These are phyloP conservation scores for Leptoxyphium fumago DNA, from an alignment of 2,329 filamentous ascomycete species.

Conservation along the genomic window DNA sequence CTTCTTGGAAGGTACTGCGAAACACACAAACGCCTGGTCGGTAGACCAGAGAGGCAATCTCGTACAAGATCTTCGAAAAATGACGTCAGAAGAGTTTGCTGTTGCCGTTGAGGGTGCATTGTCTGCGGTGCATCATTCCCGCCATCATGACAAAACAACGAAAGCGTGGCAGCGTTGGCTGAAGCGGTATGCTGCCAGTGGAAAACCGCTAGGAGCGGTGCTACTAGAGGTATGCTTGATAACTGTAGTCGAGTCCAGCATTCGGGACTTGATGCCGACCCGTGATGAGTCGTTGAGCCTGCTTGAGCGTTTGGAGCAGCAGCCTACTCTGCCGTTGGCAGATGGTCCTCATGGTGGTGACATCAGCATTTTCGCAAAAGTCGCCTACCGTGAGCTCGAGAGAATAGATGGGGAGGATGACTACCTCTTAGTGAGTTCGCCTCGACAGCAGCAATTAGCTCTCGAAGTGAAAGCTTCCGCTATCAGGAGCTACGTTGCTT, in stretches of 20 bases:
- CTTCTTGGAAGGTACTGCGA: conserved; percentile 70
- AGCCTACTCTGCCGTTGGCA: conserved; percentile 16
- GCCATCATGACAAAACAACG: conserved; percentile 46
- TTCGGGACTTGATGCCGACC: conserved; percentile 11
- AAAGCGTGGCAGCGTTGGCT: conserved; percentile 81
- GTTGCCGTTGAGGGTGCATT: conserved; percentile 78
- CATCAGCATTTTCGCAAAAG: conserved; percentile 46
- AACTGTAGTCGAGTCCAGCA: conserved; percentile 47
- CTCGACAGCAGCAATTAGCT: conserved; percentile 74
- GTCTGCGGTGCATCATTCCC: conserved; percentile 74
- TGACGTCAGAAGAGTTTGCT: conserved; percentile 74
- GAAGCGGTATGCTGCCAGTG: conserved; percentile 65
- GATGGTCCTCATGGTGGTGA: conserved; percentile 4
- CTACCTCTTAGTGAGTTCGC: conserved; percentile 72
- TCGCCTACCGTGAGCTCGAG: conserved; percentile 70
- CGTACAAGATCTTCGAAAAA: conserved; percentile 53
- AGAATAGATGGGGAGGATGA: conserved; percentile 80
- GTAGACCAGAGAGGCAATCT: conserved; percentile 58
- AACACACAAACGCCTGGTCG: conserved; percentile 68
- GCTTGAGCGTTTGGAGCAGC: conserved; percentile 1
- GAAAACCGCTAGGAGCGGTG: conserved; percentile 78
- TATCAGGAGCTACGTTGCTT: conserved; percentile 73
- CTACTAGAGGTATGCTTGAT: conserved; percentile 80
- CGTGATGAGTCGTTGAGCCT: conserved; percentile 2
- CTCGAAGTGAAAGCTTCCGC: conserved; percentile 74